phyloP scores from a whole-genome alignment of 2,329 filamentous ascomycete genomes.

The Zymoseptoria passerinii region DNA sequence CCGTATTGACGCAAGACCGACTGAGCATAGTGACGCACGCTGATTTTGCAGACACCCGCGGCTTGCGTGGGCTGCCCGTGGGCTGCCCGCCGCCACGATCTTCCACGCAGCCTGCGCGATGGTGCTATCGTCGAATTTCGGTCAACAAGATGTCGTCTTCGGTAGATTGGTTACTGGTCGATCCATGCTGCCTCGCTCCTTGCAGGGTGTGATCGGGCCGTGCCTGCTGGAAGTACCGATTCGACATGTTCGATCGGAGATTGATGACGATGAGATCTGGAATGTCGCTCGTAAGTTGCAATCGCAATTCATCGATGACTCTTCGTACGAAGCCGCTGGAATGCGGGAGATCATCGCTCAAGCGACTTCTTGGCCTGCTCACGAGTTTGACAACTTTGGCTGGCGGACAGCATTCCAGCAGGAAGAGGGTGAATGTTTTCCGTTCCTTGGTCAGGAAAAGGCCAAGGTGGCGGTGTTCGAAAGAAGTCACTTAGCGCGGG shows the following conservation, averaged over 20 bases:
- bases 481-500: slow-evolving; percentile 1
- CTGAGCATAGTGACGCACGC: no score
- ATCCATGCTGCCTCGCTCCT: slow-evolving; percentile 2
- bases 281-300: slow-evolving; percentile 3
- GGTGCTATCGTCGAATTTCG: no score
- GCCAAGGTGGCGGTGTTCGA: slow-evolving; percentile 4
- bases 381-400: slow-evolving; percentile 3
- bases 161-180: no score
- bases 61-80: no score
- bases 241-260: background rate
- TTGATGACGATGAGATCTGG: slow-evolving; percentile 1
- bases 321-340: slow-evolving; percentile 3
- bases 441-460: no score
- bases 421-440: no score
- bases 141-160: no score
- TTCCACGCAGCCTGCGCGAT: no score
- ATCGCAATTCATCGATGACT: slow-evolving; percentile 6
- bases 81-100: no score
- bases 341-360: slow-evolving; percentile 6
- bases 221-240: slow-evolving; percentile 7
- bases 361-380: slow-evolving; percentile 2
- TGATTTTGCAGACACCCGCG: no score
- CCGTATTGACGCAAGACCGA: no score
- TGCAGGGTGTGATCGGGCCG: slow-evolving; percentile 6
- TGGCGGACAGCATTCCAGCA: slow-evolving; percentile 12